These are phyloP conservation scores for Corinectria fuckeliana DNA, from an alignment of 2,329 filamentous ascomycete genomes.

Conservation along the genomic window DNA sequence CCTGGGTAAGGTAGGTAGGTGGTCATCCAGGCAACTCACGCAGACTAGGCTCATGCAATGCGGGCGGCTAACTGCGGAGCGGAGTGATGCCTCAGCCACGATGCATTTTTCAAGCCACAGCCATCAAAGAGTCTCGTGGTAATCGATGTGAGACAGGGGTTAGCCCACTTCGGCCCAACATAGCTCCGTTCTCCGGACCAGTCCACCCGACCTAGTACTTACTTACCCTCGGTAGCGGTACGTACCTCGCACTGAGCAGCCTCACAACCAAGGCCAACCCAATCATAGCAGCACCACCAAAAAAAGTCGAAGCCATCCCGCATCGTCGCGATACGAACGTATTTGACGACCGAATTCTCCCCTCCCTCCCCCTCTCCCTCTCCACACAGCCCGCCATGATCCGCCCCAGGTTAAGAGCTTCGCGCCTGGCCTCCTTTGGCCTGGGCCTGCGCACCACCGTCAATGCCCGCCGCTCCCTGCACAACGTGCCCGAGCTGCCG, in stretches of 20 bases:
- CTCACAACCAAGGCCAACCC: slow-evolving; percentile 18
- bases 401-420: slow-evolving; percentile 61
- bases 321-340: slow-evolving; percentile 12
- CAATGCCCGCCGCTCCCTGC: slow-evolving; percentile 50
- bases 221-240: neutral
- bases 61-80: no score
- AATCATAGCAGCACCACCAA: slow-evolving; percentile 1
- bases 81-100: neutral
- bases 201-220: neutral
- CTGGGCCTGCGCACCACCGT: slow-evolving; percentile 44
- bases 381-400: slow-evolving; percentile 49
- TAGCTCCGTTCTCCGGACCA: slow-evolving; percentile 16
- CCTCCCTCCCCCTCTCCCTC: neutral
- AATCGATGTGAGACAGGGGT: neutral
- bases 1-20: no score
- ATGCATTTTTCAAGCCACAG: no score
- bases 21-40: neutral
- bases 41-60: neutral
- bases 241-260: slow-evolving; percentile 3
- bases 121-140: neutral
- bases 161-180: slow-evolving; percentile 6
- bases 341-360: slow-evolving; percentile 1
- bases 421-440: slow-evolving; percentile 49
- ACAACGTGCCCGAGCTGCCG: slow-evolving; percentile 54
- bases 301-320: slow-evolving; percentile 21